Conservation (phyloP, 306 rosid genomes). For the Adenanthera pavonina region DNA sequence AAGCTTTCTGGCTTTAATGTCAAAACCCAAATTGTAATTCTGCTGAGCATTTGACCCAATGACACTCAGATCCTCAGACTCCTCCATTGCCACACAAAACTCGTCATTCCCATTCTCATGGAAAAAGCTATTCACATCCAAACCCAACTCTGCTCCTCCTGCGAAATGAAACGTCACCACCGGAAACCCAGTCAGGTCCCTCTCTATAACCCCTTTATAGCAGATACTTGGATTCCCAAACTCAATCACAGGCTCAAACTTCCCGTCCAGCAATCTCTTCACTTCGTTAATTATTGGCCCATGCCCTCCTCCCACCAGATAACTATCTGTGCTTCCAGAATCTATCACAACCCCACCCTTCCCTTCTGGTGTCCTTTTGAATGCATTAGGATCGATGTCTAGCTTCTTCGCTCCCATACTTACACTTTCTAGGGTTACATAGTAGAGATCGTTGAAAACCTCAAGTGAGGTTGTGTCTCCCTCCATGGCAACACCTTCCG, state of each 20-base stretch:
- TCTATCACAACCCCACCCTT: conserved; percentile 38
- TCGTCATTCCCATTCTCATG: background rate
- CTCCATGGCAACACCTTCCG: conserved; percentile 23
- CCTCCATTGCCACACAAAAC: conserved; percentile 29
- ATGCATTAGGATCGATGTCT: background rate
- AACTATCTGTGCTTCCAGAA: background rate
- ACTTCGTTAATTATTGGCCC: background rate
- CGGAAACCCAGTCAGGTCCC: conserved; percentile 27
- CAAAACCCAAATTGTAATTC: conserved; percentile 34
- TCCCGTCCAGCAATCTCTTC: background rate
- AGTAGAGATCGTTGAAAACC: background rate
- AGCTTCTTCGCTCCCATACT: conserved; percentile 30
- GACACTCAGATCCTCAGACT: background rate
- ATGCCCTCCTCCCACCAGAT: conserved; percentile 7
- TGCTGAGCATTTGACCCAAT: conserved; percentile 34
- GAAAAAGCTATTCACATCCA: conserved; percentile 24
- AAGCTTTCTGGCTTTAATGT: conserved; percentile 1
- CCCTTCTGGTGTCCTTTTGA: conserved; percentile 3
- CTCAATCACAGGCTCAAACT: background rate
- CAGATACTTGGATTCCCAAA: background rate
- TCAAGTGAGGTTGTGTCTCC: conserved; percentile 32
- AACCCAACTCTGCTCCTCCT: conserved; percentile 8
- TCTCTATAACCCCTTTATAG: conserved; percentile 8
- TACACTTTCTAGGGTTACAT: conserved; percentile 23
- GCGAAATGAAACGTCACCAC: background rate